Percentiles rank a stretch among this genome's conserved stretches.
Evolutionary conservation across 352 stramenopile species (phyloP).

Genomic region (Pythium grandisporangium): DNA sequence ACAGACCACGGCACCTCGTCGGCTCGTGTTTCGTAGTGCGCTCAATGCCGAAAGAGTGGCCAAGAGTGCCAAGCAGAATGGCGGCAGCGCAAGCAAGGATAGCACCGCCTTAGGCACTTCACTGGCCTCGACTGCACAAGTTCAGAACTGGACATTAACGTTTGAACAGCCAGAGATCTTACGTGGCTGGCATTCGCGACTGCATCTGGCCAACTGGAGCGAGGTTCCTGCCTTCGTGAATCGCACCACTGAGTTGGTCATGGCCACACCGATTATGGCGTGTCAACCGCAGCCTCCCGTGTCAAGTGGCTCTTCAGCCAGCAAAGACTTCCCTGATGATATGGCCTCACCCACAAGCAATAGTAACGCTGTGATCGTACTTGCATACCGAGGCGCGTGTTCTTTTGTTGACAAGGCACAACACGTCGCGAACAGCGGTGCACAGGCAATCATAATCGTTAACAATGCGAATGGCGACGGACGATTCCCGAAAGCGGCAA

Average conservation of each 20-base stretch:
- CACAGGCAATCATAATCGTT: constrained; percentile 33
- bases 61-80: not conserved
- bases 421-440: constrained; percentile 17
- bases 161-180: constrained; percentile 36
- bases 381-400: constrained; percentile 46
- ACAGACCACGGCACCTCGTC: constrained; percentile 23
- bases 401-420: constrained; percentile 65
- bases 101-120: no score
- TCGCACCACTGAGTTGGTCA: constrained; percentile 14
- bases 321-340: not conserved
- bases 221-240: constrained; percentile 12
- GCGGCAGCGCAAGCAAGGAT: not conserved
- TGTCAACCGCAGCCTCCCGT: constrained; percentile 16
- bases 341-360: no score
- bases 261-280: constrained; percentile 27
- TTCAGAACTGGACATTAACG: constrained; percentile 45
- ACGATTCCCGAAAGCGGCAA: constrained; percentile 37
- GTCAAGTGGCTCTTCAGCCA: not conserved
- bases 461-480: constrained; percentile 59
- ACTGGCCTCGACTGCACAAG: not conserved
- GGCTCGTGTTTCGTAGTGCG: constrained; percentile 37
- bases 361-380: no score
- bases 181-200: constrained; percentile 30
- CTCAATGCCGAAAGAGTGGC: constrained; percentile 1
- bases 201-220: constrained; percentile 60